These are phyloP conservation scores for Stemphylium lycopersici DNA, from an alignment of 2,329 filamentous ascomycete genomes.

Conservation along the genomic window DNA sequence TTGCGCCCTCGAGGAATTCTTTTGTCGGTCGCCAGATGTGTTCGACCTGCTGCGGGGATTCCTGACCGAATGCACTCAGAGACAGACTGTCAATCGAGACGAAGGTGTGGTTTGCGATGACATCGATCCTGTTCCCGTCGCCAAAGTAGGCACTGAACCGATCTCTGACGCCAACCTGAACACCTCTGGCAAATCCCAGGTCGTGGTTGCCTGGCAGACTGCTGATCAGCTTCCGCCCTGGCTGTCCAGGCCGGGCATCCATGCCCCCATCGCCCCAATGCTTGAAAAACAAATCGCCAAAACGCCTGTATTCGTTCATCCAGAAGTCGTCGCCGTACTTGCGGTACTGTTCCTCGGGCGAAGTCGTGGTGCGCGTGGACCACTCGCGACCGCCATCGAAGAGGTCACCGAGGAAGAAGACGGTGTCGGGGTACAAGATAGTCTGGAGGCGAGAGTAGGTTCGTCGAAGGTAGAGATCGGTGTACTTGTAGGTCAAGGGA, in stretches of 20 bases:
- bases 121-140: constrained; percentile 85
- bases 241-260: constrained; percentile 63
- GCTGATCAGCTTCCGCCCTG: constrained; percentile 78
- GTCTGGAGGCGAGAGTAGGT: constrained; percentile 80
- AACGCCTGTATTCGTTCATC: constrained; percentile 84
- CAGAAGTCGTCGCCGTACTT: constrained; percentile 83
- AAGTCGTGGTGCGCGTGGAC: constrained; percentile 66
- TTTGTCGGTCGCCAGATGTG: constrained; percentile 76
- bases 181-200: constrained; percentile 83
- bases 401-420: constrained; percentile 90
- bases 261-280: constrained; percentile 67
- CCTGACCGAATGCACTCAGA: constrained; percentile 73
- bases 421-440: constrained; percentile 78
- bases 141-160: constrained; percentile 90
- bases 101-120: constrained; percentile 94
- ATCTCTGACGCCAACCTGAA: constrained; percentile 79
- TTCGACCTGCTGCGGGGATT: constrained; percentile 57
- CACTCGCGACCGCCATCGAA: constrained; percentile 97
- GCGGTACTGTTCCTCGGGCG: constrained; percentile 71
- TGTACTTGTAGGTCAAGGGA: constrained; percentile 70
- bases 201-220: constrained; percentile 95
- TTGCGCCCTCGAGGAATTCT: constrained; percentile 74
- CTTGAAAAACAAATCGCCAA: constrained; percentile 82
- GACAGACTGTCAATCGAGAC: constrained; percentile 91
- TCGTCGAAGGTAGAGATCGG: constrained; percentile 87